These are phyloP conservation scores for Rhodotorula sp. DNA, from an alignment of 1,284 basidiomycete species.

Conservation along the genomic window DNA sequence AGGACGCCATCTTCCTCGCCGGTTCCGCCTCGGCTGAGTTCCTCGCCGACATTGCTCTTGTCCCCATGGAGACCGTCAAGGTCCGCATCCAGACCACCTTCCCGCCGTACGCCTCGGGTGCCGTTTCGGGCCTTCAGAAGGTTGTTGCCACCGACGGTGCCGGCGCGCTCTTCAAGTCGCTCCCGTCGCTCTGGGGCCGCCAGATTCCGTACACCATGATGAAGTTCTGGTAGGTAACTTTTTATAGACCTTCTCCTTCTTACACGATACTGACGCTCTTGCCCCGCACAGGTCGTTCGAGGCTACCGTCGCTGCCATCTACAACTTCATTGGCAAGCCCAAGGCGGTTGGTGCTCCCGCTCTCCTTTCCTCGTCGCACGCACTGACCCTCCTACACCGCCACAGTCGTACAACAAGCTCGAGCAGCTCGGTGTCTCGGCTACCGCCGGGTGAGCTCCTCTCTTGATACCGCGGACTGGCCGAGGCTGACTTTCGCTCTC, in stretches of 20 bases:
- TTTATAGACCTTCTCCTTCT: background rate
- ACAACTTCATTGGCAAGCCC: conserved; percentile 43
- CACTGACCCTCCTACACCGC: background rate
- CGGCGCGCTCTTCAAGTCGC: conserved; percentile 49
- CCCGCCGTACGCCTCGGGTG: conserved; percentile 47
- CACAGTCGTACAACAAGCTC: conserved; percentile 48
- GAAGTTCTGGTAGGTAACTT: conserved; percentile 36
- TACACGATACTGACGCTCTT: background rate
- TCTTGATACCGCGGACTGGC: too few relatives aligned
- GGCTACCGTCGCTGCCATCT: conserved; percentile 47
- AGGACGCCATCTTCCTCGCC: conserved; percentile 49
- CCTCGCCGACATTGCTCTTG: conserved; percentile 49
- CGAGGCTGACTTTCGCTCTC: background rate
- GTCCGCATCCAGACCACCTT: conserved; percentile 51
- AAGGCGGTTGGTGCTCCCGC: conserved; percentile 18
- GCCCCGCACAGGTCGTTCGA: conserved; percentile 43
- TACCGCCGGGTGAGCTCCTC: conserved; percentile 28
- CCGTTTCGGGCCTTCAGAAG: conserved; percentile 44
- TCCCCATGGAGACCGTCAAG: conserved; percentile 51
- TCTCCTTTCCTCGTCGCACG: background rate
- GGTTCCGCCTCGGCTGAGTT: conserved; percentile 50
- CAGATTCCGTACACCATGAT: conserved; percentile 51
- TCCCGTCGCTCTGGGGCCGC: conserved; percentile 49
- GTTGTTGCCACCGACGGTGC: conserved; percentile 47
- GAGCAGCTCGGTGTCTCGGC: conserved; percentile 49